These are phyloP conservation scores for Aspergillus baeticus DNA, from an alignment of 495 filamentous ascomycete genomes.

Conservation along the genomic window DNA sequence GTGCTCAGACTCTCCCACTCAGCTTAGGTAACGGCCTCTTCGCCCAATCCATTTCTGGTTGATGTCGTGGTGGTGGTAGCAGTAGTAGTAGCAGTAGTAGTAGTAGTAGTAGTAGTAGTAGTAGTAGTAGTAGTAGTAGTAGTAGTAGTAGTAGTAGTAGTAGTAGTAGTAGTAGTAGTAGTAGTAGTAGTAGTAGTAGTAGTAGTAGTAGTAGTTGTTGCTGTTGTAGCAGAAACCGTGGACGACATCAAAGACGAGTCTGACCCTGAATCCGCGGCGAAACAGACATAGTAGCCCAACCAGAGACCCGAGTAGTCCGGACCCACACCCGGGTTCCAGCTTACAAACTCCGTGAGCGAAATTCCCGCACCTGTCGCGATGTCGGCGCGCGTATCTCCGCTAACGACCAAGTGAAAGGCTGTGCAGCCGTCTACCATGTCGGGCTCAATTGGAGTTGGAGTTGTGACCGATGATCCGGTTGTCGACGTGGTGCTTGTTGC, in stretches of 20 bases:
- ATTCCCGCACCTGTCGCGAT: neutral
- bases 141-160: too few relatives aligned
- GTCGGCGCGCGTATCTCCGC: neutral
- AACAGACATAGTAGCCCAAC: neutral
- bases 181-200: too few relatives aligned
- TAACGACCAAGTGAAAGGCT: constrained; percentile 21
- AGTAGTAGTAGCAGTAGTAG: too few relatives aligned
- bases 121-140: too few relatives aligned
- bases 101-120: too few relatives aligned
- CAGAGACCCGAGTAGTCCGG: neutral
- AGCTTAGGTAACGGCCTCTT: constrained; percentile 31
- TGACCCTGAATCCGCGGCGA: neutral
- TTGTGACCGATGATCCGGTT: constrained; percentile 9
- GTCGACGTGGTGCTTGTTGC: neutral
- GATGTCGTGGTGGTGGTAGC: too few relatives aligned
- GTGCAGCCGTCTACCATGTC: constrained; percentile 22
- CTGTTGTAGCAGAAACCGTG: constrained; percentile 17
- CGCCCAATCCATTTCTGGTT: too few relatives aligned
- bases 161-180: too few relatives aligned
- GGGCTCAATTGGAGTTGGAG: constrained; percentile 21
- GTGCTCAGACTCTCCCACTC: constrained; percentile 39
- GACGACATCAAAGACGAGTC: neutral
- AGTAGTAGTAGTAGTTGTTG: constrained; percentile 7
- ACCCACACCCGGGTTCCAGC: constrained; percentile 8
- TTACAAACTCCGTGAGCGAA: neutral